Conservation (phyloP, 306 rosid species). For the Notholithocarpus densiflorus region DNA sequence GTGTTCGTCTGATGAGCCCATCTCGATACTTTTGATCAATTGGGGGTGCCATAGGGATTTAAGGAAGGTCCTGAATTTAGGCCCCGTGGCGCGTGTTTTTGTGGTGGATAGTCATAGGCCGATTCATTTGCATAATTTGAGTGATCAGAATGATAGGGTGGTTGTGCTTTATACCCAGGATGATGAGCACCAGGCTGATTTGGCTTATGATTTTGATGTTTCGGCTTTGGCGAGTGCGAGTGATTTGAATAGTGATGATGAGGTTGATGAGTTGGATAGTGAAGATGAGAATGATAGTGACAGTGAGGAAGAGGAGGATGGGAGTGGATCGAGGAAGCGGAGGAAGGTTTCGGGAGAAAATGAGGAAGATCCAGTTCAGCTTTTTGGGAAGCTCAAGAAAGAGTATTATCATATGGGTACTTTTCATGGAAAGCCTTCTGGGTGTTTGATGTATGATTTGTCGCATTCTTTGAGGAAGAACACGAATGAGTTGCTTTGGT, state of each 20-base stretch:
- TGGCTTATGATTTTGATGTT: constrained; percentile 70
- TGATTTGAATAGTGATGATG: constrained; percentile 51
- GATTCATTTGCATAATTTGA: constrained; percentile 75
- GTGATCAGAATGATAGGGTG: constrained; percentile 64
- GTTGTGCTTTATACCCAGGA: constrained; percentile 71
- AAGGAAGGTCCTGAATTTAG: constrained; percentile 39
- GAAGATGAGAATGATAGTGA: constrained; percentile 51
- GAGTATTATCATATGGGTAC: constrained; percentile 80
- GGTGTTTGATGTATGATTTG: constrained; percentile 92
- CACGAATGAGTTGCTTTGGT: constrained; percentile 84
- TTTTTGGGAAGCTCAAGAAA: constrained; percentile 58
- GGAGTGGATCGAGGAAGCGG: constrained; percentile 43
- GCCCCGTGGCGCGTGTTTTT: constrained; percentile 49
- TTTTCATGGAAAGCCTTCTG: constrained; percentile 92
- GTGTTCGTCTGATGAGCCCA: constrained; percentile 31
- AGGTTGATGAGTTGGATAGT: constrained; percentile 36
- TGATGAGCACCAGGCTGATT: constrained; percentile 80
- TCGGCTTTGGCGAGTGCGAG: constrained; percentile 69
- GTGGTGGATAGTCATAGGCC: constrained; percentile 93
- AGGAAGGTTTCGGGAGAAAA: constrained; percentile 43
- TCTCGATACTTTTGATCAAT: constrained; percentile 64
- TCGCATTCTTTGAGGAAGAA: constrained; percentile 77
- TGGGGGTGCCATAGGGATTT: constrained; percentile 90
- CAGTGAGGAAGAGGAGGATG: constrained; percentile 37
- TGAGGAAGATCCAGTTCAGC: constrained; percentile 52